Base-by-base conservation (phyloP, 805 yeast genomes). In the Pichia paraexigua region DNA sequence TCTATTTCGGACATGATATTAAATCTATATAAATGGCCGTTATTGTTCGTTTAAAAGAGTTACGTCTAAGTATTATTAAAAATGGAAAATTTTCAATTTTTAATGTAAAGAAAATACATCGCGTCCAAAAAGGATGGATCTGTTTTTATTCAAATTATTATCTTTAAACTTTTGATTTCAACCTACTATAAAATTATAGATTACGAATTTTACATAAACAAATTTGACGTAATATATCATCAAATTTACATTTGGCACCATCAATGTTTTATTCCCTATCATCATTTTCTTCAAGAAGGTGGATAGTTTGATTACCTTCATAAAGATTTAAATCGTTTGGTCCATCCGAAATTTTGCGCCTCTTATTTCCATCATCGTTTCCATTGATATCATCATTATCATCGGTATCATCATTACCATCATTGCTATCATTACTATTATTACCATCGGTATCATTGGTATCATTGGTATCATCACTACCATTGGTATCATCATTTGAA, bases 1-100 rank as follows among this genome's bases (percentile, higher is more conserved):
- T 50, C 52, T 20, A 12, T 41, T 28, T 55, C 54, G 3, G 54
- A 21, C 58, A 57, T 57, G 20, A 6, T 35, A 7, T 35, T 35
- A 9, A 15, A 30, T 30, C 3, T 15, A 15, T 30, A 13, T 3
- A 13, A 30, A 5, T 15, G 11, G 20, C 2, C 20, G 17, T 6
- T 35, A 35, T 17, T 35, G 11, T 35, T 35, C 7, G 20, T 7
- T n/a, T 35, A n/a, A 17, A n/a, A 35, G 7, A n/a, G 39, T 35
- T 35, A 35, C 20, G 7, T n/a, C 2, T 17, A 10, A 32, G 8
- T 32, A 15, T 15, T 15, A 17, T 32, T 35, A 17, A n/a, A 35
- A 35, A 4, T 8, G 4, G 12, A 35, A 35, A 17, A 17, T 17
- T 35, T 35, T n/a, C 20, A 35, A 17, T n/a, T 17, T 8, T 17